Evolutionary conservation across 1,284 basidiomycete species (phyloP).

Genomic region (Volvariella volvacea): DNA sequence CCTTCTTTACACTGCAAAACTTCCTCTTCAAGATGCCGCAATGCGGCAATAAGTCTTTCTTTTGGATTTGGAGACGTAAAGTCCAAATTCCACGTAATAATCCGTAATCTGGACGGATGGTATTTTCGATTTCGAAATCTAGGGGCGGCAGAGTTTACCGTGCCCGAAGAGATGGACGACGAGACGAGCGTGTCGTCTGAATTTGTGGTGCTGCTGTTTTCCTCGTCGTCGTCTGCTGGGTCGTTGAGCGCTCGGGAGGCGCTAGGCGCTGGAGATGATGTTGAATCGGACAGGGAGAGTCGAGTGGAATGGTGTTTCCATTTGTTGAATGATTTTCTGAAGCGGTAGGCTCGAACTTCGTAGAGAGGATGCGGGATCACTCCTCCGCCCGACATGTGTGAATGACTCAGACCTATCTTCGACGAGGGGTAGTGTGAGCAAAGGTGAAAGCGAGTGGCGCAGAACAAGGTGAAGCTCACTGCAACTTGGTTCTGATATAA

Average conservation of each 20-base stretch:
- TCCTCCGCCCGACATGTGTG: slow-evolving; percentile 9
- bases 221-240: slow-evolving; percentile 9
- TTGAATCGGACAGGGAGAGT: too few relatives aligned
- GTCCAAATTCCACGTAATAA: slow-evolving; percentile 68
- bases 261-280: too few relatives aligned
- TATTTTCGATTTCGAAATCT: slow-evolving; percentile 14
- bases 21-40: slow-evolving; percentile 45
- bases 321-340: slow-evolving; percentile 21
- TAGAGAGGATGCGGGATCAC: slow-evolving; percentile 19
- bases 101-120: slow-evolving; percentile 33
- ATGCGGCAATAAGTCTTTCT: slow-evolving; percentile 38
- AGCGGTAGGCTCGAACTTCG: slow-evolving; percentile 27
- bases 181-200: too few relatives aligned
- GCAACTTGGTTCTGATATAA: too few relatives aligned
- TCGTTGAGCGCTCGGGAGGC: slow-evolving; percentile 9
- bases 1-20: slow-evolving; percentile 36
- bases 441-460: too few relatives aligned
- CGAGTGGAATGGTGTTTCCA: slow-evolving; percentile 28
- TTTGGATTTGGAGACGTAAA: slow-evolving; percentile 28
- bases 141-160: too few relatives aligned
- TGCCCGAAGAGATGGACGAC: too few relatives aligned
- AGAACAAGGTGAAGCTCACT: too few relatives aligned
- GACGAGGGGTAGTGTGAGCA: too few relatives aligned
- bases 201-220: neutral
- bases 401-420: neutral